phyloP scores from a whole-genome alignment of 2,329 filamentous ascomycete genomes.

The Aspergillus calidoustus region DNA sequence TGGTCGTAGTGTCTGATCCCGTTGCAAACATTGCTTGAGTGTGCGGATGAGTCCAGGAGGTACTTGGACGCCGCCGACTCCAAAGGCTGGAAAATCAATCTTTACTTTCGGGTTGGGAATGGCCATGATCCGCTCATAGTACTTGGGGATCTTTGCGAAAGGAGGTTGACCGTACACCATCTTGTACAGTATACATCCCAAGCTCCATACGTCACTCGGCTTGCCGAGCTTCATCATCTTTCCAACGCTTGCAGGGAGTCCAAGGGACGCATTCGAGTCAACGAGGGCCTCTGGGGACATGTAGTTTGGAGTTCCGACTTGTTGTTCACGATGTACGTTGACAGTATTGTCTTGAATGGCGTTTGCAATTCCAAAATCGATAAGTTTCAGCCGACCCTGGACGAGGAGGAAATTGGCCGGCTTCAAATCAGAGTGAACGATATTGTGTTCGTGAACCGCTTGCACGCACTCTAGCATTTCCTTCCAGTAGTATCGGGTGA shows the following conservation, averaged over 20 bases:
- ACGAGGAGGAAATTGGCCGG: conserved; percentile 96
- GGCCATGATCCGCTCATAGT: conserved; percentile 74
- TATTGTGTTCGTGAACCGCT: conserved; percentile 84
- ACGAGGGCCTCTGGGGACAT: conserved; percentile 96
- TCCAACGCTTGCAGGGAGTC: conserved; percentile 50
- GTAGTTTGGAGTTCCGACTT: conserved; percentile 96
- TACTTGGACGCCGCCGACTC: conserved; percentile 55
- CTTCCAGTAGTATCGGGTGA: conserved; percentile 98
- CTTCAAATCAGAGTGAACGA: conserved; percentile 96
- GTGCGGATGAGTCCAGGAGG: conserved; percentile 61
- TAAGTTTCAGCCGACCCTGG: conserved; percentile 87
- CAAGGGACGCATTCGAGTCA: conserved; percentile 74
- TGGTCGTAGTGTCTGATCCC: conserved; percentile 61
- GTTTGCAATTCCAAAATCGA: conserved; percentile 98
- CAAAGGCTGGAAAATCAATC: conserved; percentile 52
- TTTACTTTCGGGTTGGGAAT: conserved; percentile 55
- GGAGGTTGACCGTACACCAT: conserved; percentile 98
- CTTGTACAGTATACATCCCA: conserved; percentile 96
- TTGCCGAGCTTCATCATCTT: conserved; percentile 96
- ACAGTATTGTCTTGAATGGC: conserved; percentile 97
- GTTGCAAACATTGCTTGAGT: conserved; percentile 61
- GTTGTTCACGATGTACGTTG: conserved; percentile 94
- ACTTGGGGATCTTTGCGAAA: conserved; percentile 88
- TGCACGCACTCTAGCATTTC: conserved; percentile 97
- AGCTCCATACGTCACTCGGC: conserved; percentile 91